Evolutionary conservation across 768 basidiomycete species (phyloP), one percentile per base, ranked within the genome.

Genomic region (Russula emetica): DNA sequence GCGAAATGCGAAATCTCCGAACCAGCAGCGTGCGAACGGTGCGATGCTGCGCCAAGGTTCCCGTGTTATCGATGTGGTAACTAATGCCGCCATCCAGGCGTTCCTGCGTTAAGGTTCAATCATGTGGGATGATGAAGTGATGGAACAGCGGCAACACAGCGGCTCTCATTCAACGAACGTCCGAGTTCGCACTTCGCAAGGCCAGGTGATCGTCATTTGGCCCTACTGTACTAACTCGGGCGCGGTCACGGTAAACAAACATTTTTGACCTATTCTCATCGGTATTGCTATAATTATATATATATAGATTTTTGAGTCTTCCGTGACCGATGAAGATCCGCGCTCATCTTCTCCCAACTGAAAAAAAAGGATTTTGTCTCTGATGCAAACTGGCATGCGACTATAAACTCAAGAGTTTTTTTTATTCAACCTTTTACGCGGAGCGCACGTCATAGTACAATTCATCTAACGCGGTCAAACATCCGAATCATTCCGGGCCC

Each of bases 61-160:
- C 26, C 18, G 14, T 9, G 26, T 18, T 13, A 30, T 13, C 14
- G 22, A 55, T 40, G 24, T 26, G 34, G n/a, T 1, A 18, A n/a
- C 40, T n/a, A 42, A 40, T 7, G 54, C 22, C 34, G 54, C 36
- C 38, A 22, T 16, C 18, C 5, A 9, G 18, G 16, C 26, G 24
- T 20, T 20, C 38, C 38, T 20, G 38, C 40, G n/a, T 30, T 44
- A 56, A 42, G 40, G 26, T 28, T 28, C 30, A 53, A 53, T 14
- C 28, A 3, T 53, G 24, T n/a, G 16, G 22, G 13, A 11, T 32
- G 42, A n/a, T 18, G 52, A 11, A 22, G 40, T 42, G 40, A 18
- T 38, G 40, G 9, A 42, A 42, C 24, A 56, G 55, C 55, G 55
- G 26, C 40, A 42, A 26, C 40, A 40, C 40, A 42, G 55, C 55